Evolutionary conservation across 805 yeast species (phyloP).

Genomic region (Zygosaccharomyces bisporus): DNA sequence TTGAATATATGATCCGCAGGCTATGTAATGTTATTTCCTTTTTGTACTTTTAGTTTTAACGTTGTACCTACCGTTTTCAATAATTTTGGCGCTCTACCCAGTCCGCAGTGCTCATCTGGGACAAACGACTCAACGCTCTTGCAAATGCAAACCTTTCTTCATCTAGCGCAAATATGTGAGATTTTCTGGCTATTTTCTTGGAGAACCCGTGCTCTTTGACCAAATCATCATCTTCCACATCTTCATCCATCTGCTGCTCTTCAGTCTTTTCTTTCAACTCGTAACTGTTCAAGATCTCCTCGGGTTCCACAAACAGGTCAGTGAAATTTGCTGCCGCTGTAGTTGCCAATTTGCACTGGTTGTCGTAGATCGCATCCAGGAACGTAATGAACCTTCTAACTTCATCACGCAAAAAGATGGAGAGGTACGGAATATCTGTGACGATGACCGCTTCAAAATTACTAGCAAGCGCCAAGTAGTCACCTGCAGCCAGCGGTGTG

Average conservation of each 20-base stretch:
- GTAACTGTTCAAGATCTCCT: conserved; percentile 42
- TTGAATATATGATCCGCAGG: conserved; percentile 40
- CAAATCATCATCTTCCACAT: conserved; percentile 49
- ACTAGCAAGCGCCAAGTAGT: conserved; percentile 78
- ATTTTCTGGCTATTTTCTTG: conserved; percentile 63
- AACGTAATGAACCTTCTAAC: conserved; percentile 92
- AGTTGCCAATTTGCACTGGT: conserved; percentile 81
- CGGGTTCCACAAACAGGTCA: conserved; percentile 82
- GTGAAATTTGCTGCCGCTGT: conserved; percentile 84
- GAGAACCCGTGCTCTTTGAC: conserved; percentile 77
- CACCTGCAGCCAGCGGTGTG: conserved; percentile 86
- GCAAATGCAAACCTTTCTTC: conserved; percentile 97
- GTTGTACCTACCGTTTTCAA: not conserved
- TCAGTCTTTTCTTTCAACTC: conserved; percentile 28
- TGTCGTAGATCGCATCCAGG: conserved; percentile 92
- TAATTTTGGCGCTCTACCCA: conserved; percentile 60
- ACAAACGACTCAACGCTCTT: conserved; percentile 82
- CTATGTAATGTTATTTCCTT: not conserved
- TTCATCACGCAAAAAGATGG: conserved; percentile 73
- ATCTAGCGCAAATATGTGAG: conserved; percentile 78
- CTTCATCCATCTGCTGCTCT: conserved; percentile 29
- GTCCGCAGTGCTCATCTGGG: conserved; percentile 90
- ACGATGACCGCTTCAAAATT: conserved; percentile 75
- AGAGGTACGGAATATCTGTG: conserved; percentile 86
- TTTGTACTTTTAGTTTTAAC: not conserved